Evolutionary conservation across 2,329 filamentous ascomycete species (phyloP).

Genomic region (Malbranchea zuffiana): DNA sequence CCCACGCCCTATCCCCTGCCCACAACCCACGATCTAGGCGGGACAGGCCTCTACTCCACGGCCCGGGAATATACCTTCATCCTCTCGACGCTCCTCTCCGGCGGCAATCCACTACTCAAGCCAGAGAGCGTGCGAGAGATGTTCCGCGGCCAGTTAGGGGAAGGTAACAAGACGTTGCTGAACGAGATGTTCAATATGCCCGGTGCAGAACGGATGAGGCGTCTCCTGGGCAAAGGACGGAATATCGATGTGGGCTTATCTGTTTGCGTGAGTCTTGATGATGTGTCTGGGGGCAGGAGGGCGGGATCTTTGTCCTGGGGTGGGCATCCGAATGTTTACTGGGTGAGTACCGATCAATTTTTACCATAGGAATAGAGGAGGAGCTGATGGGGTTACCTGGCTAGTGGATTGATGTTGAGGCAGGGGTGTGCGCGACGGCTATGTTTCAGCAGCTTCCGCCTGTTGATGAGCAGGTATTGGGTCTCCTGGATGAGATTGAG

Average conservation of each 20-base stretch:
- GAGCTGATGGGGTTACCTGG: background rate
- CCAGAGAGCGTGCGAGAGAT: slow-evolving; percentile 6
- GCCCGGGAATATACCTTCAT: slow-evolving; percentile 17
- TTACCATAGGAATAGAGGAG: background rate
- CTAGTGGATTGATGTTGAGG: slow-evolving; percentile 9
- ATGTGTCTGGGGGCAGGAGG: background rate
- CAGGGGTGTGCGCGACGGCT: slow-evolving; percentile 5
- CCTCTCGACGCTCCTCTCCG: slow-evolving; percentile 14
- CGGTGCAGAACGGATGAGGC: slow-evolving; percentile 1
- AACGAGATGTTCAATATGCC: slow-evolving; percentile 2
- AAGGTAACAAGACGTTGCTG: slow-evolving; percentile 1
- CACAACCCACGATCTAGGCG: slow-evolving; percentile 14
- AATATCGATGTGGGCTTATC: slow-evolving; percentile 6
- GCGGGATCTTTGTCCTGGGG: slow-evolving; percentile 5
- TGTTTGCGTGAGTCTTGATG: slow-evolving; percentile 7
- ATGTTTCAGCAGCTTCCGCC: slow-evolving; percentile 9
- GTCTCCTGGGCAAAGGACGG: slow-evolving; percentile 1
- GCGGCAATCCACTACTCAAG: slow-evolving; percentile 3
- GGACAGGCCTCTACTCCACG: slow-evolving; percentile 18
- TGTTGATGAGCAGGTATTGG: slow-evolving; percentile 1
- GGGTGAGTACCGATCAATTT: slow-evolving; percentile 12
- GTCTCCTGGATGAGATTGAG: slow-evolving; percentile 8
- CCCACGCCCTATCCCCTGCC: slow-evolving; percentile 3
- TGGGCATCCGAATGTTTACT: slow-evolving; percentile 8
- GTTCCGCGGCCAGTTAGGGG: slow-evolving; percentile 3